Evolutionary conservation across 163 green algal species (phyloP).

Genomic region (Coccomyxa subellipsoidea): DNA sequence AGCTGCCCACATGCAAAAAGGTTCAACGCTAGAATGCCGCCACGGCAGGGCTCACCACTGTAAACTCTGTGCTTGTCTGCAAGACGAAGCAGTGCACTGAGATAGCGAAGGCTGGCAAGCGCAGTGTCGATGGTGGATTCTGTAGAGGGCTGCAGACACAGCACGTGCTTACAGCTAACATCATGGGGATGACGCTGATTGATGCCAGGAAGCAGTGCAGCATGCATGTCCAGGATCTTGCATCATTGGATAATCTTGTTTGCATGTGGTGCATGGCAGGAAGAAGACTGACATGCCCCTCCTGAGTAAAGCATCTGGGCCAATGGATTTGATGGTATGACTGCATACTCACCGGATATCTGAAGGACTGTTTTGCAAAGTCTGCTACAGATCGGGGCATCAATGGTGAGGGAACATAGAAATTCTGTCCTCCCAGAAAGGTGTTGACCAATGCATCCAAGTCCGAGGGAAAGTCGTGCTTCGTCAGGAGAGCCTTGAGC

Average conservation of each 20-base stretch:
- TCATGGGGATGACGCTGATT: no score
- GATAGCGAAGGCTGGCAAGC: slow-evolving; percentile 10
- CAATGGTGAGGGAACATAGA: neutral
- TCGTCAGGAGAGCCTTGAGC: neutral
- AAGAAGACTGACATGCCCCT: no score
- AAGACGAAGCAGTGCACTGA: neutral
- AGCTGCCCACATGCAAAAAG: no score
- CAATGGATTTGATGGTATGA: no score
- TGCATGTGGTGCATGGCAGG: no score
- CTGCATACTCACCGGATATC: neutral
- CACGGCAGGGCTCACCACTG: neutral
- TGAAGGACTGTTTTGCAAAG: neutral
- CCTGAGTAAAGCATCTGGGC: no score
- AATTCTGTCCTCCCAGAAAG: neutral
- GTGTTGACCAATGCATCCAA: neutral
- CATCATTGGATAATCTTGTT: no score
- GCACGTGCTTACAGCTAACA: no score
- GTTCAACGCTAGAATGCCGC: no score
- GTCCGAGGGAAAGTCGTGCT: neutral
- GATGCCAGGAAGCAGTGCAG: no score
- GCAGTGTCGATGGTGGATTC: slow-evolving; percentile 5
- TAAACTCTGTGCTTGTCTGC: slow-evolving; percentile 10
- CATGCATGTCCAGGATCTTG: no score
- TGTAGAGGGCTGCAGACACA: neutral
- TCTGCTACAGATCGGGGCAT: neutral